Evolutionary conservation across 495 filamentous ascomycete genomes (phyloP).

Genomic region (Podospora fimiseda): DNA sequence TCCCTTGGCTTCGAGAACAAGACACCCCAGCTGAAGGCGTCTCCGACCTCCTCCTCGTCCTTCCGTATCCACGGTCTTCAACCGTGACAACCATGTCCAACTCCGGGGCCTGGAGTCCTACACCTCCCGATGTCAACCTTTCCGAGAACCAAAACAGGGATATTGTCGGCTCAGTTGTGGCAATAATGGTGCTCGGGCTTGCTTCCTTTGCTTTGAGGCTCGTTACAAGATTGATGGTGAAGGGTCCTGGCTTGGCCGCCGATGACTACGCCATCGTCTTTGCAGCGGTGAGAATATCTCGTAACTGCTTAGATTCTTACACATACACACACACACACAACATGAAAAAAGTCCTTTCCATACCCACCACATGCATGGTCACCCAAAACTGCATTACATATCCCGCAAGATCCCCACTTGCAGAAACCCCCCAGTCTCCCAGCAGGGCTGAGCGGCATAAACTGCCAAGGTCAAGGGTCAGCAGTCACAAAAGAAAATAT

Average conservation of each 20-base stretch:
- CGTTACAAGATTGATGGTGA: slow-evolving; percentile 11
- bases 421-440: no score
- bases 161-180: slow-evolving; percentile 18
- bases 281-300: slow-evolving; percentile 11
- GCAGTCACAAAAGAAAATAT: no score
- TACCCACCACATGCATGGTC: background rate
- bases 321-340: no score
- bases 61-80: background rate
- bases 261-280: slow-evolving; percentile 19
- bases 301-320: background rate
- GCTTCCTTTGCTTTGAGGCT: slow-evolving; percentile 10
- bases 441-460: no score
- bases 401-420: no score
- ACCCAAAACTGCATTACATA: no score
- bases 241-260: slow-evolving; percentile 13
- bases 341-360: background rate
- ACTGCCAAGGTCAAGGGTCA: no score
- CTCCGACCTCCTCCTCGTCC: background rate
- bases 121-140: slow-evolving; percentile 13
- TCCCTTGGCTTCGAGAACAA: background rate
- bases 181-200: slow-evolving; percentile 15
- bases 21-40: background rate
- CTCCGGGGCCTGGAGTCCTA: slow-evolving; percentile 14
- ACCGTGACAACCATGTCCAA: slow-evolving; percentile 7
- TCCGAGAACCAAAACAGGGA: slow-evolving; percentile 12